A percentile compares a stretch with the other conserved stretches of the same genome.
phyloP scores from a whole-genome alignment of 2,329 filamentous ascomycete genomes.

The Phaeosphaeriaceae sp. region DNA sequence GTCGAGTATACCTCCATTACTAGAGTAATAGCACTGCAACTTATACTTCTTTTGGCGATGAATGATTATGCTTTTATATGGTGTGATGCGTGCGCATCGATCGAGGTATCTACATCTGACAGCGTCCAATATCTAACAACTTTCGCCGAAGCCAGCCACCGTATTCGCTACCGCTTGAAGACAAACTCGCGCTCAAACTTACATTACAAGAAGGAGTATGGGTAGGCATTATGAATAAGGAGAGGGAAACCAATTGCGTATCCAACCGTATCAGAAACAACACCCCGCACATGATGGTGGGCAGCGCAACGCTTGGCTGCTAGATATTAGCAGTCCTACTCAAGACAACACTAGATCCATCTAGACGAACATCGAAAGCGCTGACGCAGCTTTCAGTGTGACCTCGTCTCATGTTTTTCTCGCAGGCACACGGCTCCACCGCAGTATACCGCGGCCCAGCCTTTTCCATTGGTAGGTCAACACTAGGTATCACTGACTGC shows the following conservation, averaged over 20 bases:
- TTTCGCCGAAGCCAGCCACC: neutral
- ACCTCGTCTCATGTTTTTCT: neutral
- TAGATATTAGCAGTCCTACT: neutral
- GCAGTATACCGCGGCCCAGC: neutral
- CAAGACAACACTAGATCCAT: neutral
- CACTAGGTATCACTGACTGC: neutral
- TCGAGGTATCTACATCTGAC: conserved; percentile 2
- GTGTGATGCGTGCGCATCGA: neutral
- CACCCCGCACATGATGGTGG: neutral
- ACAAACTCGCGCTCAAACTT: neutral
- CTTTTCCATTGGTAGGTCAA: neutral
- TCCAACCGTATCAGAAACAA: neutral
- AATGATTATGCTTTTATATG: conserved; percentile 1
- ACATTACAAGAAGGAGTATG: conserved; percentile 4
- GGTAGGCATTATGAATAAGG: neutral
- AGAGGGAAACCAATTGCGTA: neutral
- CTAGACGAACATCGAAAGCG: neutral
- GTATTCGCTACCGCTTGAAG: neutral
- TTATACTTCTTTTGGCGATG: neutral
- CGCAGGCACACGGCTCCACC: neutral
- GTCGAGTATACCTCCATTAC: neutral
- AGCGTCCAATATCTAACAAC: neutral
- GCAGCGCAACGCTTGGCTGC: neutral
- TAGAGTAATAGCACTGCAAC: neutral
- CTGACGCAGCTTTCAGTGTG: neutral